Evolutionary conservation across 2,329 filamentous ascomycete genomes (phyloP), one percentile per base, ranked within the genome.

Genomic region (Neoascochyta sp.): DNA sequence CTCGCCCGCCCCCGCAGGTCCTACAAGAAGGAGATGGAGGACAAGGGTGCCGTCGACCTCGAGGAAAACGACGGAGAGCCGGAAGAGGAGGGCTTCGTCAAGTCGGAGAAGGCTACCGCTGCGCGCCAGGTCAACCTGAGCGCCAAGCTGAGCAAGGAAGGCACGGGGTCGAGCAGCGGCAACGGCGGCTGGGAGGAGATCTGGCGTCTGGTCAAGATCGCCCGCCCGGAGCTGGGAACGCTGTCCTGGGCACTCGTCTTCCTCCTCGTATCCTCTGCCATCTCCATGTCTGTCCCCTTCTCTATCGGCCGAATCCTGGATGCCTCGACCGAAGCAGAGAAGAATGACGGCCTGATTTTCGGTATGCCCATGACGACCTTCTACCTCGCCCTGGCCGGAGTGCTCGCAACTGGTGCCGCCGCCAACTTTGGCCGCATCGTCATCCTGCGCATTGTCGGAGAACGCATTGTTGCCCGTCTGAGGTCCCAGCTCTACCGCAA

Each of bases 261-360:
- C 57, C 73, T 98, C 28, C 73, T 98, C 36, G 74, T 95, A 41
- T 95, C 90, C 10, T 96, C 90, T 4, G 76, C 80, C 29, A 88
- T 98, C 47, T 94, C 89, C 34, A 94, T 98, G 84, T 89, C 87
- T 2, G 86, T 98, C 37, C 92, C 92, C 2, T 95, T 95, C 59
- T 94, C 89, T 0, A 94, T 98, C 45, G 92, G 92, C 34, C 90
- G 89, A 58, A 94, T 98, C 41, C 71, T 98, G 60, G 92, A 98
- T 64, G 78, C 92, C 30, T 87, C 90, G 7, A 93, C 88, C 7
- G 83, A 88, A 52, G 73, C 77, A 22, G 69, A 77, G 7, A 70
- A 72, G 12, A 80, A 61, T 15, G 54, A 83, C 29, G 83, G 69
- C 19, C 77, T 78, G 32, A 71, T 96, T 9, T 92, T 96, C 57